Evolutionary conservation across 257 asterid species (phyloP), one percentile per base, ranked within the genome.

Genomic region (Gynochthodes officinalis): DNA sequence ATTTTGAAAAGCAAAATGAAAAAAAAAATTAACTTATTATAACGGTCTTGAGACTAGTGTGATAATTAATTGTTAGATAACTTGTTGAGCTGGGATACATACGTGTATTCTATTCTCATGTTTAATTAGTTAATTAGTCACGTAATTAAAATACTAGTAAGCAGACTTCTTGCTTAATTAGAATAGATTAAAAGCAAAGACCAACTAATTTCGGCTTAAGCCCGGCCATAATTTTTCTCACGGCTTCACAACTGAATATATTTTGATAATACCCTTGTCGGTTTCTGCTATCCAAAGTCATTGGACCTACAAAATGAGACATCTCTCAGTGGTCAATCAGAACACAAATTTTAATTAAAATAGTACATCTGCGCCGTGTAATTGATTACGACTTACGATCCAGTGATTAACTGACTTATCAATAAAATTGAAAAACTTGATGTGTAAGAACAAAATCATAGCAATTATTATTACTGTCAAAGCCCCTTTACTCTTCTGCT

Each of bases 401-500:
- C 19, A 64, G 69, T 46, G 79, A 59, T 75, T 59, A 68, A 37
- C 21, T 59, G 74, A 67, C 79, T 67, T 67, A 70, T 75, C 79
- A 67, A 44, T 58, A 23, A 42, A 13, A 30, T 46, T 53, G 64
- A 62, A 64, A 40, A 64, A n/a, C 27, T 62, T 73, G 65, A 58
- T 33, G 64, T 25, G 52, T 44, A 48, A 43, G 18, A 44, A 44
- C 50, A 25, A 57, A 57, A 39, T 54, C 64, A 42, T 32, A 16
- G 54, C 61, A 54, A 55, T 61, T 37, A 63, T 63, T 21, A 15
- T 63, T 35, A 37, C 25, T 21, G 3, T 7, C 48, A 73, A 19
- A 49, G 15, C 39, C 43, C 23, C 43, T 35, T 13, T 62, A 8
- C 6, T 21, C 6, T 28, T 44, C 28, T 23, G 15, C 35, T 32